A percentile compares a stretch with the other conserved stretches of the same genome.
These are phyloP conservation scores for Flaveria bidentis DNA, from an alignment of 129 eudicot species.

Conservation along the genomic window DNA sequence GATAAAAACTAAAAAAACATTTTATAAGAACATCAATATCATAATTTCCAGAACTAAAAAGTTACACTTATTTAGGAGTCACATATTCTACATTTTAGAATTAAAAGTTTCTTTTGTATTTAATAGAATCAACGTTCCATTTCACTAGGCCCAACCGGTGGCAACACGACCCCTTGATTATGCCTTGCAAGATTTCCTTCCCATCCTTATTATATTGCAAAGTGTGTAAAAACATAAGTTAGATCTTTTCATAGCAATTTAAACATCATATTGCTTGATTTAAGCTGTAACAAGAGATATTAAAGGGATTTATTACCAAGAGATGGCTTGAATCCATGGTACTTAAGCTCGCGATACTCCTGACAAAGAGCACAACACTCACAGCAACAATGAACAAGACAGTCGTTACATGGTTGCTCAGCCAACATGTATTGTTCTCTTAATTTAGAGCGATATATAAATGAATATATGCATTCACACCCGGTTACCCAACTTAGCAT, in stretches of 20 bases:
- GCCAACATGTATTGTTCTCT: conserved; percentile 29
- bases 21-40: no score
- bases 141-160: neutral
- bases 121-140: neutral
- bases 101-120: no score
- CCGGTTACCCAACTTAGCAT: conserved; percentile 32
- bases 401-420: neutral
- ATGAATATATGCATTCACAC: conserved; percentile 44
- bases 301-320: neutral
- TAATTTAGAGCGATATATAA: conserved; percentile 46
- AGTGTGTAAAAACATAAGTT: neutral
- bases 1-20: no score
- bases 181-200: neutral
- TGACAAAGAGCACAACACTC: neutral
- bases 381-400: neutral
- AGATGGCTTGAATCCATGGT: neutral
- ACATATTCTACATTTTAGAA: no score
- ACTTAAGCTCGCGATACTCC: neutral
- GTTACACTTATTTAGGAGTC: no score
- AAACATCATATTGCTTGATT: neutral
- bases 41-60: no score
- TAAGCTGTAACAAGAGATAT: neutral
- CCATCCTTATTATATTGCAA: neutral
- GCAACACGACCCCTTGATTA: neutral
- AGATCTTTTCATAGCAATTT: neutral